Conservation (phyloP, 1,139 yeast species). For the Yamadazyma dendronema region DNA sequence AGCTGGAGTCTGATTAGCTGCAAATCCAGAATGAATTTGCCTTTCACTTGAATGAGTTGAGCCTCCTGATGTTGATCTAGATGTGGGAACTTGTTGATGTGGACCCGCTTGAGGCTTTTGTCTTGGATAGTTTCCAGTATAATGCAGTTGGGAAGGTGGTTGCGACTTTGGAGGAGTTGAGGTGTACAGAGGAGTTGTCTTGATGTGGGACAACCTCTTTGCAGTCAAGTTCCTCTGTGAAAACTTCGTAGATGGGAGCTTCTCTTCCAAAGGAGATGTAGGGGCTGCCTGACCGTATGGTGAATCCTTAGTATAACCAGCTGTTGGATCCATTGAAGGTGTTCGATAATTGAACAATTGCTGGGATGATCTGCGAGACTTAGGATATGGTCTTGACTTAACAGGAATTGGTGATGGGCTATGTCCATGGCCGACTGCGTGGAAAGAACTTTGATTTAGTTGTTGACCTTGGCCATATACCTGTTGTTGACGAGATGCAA, state of each 20-base stretch:
- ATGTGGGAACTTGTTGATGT: slow-evolving; percentile 7
- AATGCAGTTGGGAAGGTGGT: slow-evolving; percentile 1
- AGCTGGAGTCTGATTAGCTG: not conserved
- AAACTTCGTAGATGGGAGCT: slow-evolving; percentile 16
- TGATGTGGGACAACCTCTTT: slow-evolving; percentile 18
- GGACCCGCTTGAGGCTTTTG: not conserved
- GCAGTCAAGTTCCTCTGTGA: slow-evolving; percentile 19
- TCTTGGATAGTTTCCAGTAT: not conserved
- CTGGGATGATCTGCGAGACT: slow-evolving; percentile 14
- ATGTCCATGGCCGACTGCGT: no score
- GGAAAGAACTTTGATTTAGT: no score
- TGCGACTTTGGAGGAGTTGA: slow-evolving; percentile 1
- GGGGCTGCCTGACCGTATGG: slow-evolving; percentile 18
- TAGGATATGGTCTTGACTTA: slow-evolving; percentile 5
- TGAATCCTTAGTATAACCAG: slow-evolving; percentile 12
- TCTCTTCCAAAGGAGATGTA: slow-evolving; percentile 16
- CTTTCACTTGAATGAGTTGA: slow-evolving; percentile 3
- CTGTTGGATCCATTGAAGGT: slow-evolving; percentile 13
- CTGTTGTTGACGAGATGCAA: not conserved
- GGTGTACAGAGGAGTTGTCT: slow-evolving; percentile 8
- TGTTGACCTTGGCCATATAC: not conserved
- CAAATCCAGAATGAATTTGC: not conserved
- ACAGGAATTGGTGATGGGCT: not conserved
- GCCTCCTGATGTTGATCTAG: slow-evolving; percentile 11
- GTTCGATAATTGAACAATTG: slow-evolving; percentile 14